A percentile compares a stretch with the other conserved stretches of the same genome.
These are phyloP conservation scores for Globisporangium cylindrosporum DNA, from an alignment of 352 stramenopile species.

Conservation along the genomic window DNA sequence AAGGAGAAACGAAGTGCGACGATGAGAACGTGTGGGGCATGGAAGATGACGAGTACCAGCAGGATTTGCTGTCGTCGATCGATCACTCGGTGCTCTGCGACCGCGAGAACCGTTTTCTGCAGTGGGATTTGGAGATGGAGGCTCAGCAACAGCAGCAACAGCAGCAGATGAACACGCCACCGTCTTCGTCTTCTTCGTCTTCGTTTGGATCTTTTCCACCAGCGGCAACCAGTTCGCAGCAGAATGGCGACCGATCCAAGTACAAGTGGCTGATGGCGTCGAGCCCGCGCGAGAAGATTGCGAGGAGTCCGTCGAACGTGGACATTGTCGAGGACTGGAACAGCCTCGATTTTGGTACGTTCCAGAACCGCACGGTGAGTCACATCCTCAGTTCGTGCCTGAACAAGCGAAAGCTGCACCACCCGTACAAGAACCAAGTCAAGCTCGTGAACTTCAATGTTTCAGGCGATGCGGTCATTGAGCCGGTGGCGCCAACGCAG, in stretches of 20 bases:
- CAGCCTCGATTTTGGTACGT: slow-evolving; percentile 74
- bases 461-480: slow-evolving; percentile 22
- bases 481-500: slow-evolving; percentile 12
- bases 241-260: slow-evolving; percentile 18
- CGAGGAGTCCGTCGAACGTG: slow-evolving; percentile 72
- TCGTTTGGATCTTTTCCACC: slow-evolving; percentile 15
- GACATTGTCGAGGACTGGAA: slow-evolving; percentile 81
- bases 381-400: slow-evolving; percentile 81
- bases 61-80: slow-evolving; percentile 71
- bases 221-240: slow-evolving; percentile 12
- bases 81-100: slow-evolving; percentile 79
- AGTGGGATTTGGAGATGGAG: slow-evolving; percentile 70
- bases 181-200: slow-evolving; percentile 12
- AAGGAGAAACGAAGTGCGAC: slow-evolving; percentile 44
- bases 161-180: slow-evolving; percentile 23
- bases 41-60: slow-evolving; percentile 66
- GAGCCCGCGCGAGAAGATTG: slow-evolving; percentile 47
- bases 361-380: slow-evolving; percentile 82
- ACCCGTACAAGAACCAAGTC: slow-evolving; percentile 84
- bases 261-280: slow-evolving; percentile 45
- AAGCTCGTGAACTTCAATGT: slow-evolving; percentile 85
- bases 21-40: slow-evolving; percentile 68
- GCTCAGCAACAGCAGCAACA: slow-evolving; percentile 26
- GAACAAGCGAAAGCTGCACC: slow-evolving; percentile 79
- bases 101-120: slow-evolving; percentile 76